Conservation (phyloP, 495 filamentous ascomycete genomes). For the Neurospora intermedia region DNA sequence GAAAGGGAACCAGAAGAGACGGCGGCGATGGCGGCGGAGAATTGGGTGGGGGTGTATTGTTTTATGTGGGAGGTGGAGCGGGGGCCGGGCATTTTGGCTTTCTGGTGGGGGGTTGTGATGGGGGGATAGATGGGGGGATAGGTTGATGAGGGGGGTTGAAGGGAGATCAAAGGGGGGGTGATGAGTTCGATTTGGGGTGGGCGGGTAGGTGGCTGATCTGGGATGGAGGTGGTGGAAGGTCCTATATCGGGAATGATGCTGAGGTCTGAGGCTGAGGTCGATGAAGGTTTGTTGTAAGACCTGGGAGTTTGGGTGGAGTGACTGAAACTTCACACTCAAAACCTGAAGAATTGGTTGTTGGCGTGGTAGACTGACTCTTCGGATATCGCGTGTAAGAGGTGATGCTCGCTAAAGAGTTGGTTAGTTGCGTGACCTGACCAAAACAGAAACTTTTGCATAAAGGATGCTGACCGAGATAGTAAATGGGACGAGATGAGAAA, state of each 20-base stretch:
- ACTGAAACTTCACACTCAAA: too few relatives aligned
- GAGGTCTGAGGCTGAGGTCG: neutral
- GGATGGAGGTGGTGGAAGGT: neutral
- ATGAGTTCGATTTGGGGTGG: neutral
- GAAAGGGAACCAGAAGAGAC: neutral
- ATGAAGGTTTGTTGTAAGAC: neutral
- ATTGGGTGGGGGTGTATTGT: neutral
- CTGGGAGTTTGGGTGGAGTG: neutral
- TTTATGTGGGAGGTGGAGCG: neutral
- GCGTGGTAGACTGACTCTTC: neutral
- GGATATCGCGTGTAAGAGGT: neutral
- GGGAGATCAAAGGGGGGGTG: neutral
- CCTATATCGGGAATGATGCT: neutral
- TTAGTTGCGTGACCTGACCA: neutral
- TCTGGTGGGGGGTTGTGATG: neutral
- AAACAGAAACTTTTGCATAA: neutral
- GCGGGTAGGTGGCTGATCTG: neutral
- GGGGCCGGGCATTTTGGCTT: neutral
- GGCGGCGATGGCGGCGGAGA: neutral
- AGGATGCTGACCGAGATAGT: neutral
- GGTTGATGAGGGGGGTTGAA: too few relatives aligned
- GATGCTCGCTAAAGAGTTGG: neutral
- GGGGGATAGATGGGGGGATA: too few relatives aligned
- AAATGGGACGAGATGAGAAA: too few relatives aligned
- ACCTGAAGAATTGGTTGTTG: neutral